phyloP scores from a whole-genome alignment of 768 basidiomycete genomes.

The Krasilnikovozyma curviuscula region DNA sequence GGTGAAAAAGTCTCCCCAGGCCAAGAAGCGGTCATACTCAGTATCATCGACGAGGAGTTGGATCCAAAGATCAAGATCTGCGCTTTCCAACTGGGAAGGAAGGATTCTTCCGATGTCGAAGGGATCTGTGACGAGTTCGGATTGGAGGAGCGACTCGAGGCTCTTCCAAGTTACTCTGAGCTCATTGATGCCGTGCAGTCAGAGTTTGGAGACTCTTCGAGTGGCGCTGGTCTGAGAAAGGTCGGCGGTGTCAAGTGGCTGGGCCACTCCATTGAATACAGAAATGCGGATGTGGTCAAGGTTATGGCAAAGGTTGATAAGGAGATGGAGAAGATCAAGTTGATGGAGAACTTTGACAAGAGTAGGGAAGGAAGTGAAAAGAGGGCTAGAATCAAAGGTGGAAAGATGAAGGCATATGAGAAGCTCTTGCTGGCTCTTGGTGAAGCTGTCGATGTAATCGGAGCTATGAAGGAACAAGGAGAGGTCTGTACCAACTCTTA shows the following conservation, averaged over 20 bases:
- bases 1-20: conserved; percentile 41
- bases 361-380: conserved; percentile 30
- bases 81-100: conserved; percentile 66
- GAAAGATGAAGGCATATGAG: conserved; percentile 70
- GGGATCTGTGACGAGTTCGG: conserved; percentile 23
- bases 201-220: conserved; percentile 27
- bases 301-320: conserved; percentile 66
- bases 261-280: conserved; percentile 58
- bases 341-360: conserved; percentile 19
- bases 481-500: conserved; percentile 35
- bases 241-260: conserved; percentile 55
- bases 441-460: conserved; percentile 70
- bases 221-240: conserved; percentile 31
- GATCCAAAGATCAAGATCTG: conserved; percentile 81
- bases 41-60: conserved; percentile 59
- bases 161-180: conserved; percentile 16
- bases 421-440: conserved; percentile 62
- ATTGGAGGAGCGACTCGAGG: conserved; percentile 31
- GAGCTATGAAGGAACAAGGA: conserved; percentile 38
- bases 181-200: not conserved
- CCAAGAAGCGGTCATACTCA: conserved; percentile 62
- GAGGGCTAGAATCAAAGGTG: conserved; percentile 32
- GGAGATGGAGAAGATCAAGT: conserved; percentile 42
- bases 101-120: conserved; percentile 41
- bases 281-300: conserved; percentile 79